A percentile compares a stretch with the other conserved stretches of the same genome.
phyloP scores from a whole-genome alignment of 208 protist species.

The Crithidia expoeki region DNA sequence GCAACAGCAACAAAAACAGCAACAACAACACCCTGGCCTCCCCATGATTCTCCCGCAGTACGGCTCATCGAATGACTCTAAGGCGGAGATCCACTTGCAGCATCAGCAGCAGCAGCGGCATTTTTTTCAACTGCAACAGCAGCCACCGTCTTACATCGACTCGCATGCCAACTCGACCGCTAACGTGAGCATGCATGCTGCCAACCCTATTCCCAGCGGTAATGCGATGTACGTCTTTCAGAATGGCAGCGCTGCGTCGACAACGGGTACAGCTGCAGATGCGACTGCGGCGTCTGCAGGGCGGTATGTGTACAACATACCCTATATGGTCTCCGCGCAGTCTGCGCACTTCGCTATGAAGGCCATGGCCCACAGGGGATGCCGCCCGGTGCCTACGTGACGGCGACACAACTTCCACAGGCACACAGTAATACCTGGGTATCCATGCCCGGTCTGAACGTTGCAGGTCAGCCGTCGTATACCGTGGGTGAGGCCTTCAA shows the following conservation, averaged over 20 bases:
- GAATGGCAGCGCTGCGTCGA: not conserved
- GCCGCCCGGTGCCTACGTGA: not conserved
- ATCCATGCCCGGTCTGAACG: not conserved
- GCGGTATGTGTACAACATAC: slow-evolving; percentile 3
- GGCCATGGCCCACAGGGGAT: not conserved
- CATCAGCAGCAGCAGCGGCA: slow-evolving; percentile 11
- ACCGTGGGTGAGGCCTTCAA: not conserved
- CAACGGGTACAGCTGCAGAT: not conserved
- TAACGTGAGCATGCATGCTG: not conserved
- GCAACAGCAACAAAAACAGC: not conserved
- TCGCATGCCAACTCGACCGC: not conserved
- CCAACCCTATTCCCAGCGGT: not conserved
- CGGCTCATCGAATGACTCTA: not conserved
- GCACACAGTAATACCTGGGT: not conserved
- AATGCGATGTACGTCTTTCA: slow-evolving; percentile 1
- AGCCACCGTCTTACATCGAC: slow-evolving; percentile 1
- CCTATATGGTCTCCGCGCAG: not conserved
- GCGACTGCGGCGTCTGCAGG: not conserved
- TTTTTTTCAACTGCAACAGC: not conserved
- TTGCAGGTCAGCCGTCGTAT: not conserved
- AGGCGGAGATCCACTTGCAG: not conserved
- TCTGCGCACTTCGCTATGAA: not conserved
- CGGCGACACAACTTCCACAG: not conserved
- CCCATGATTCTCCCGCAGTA: not conserved
- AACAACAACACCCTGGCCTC: not conserved